These are phyloP conservation scores for Termitomyces sp. DNA, from an alignment of 768 basidiomycete genomes.

Conservation along the genomic window DNA sequence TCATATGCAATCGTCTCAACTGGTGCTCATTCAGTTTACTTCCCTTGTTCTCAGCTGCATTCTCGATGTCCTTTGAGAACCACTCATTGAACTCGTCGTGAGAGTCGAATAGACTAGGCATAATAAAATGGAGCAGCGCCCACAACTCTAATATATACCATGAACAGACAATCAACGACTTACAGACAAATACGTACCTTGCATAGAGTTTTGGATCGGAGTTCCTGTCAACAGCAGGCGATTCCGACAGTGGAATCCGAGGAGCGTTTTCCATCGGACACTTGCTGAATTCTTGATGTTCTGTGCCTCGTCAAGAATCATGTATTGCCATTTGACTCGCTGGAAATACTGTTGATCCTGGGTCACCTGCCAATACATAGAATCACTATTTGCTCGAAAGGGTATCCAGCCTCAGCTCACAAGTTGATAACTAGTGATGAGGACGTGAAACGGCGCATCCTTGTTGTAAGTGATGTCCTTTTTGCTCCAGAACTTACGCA, in stretches of 20 bases:
- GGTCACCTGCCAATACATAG: conserved; percentile 55
- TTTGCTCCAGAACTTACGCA: conserved; percentile 97
- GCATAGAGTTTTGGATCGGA: conserved; percentile 99
- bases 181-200: conserved; percentile 51
- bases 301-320: conserved; percentile 99
- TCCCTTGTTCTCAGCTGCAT: conserved; percentile 86
- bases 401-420: conserved; percentile 37
- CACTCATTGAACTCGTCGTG: conserved; percentile 99
- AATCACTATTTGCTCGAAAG: neutral
- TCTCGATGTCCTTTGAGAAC: conserved; percentile 99
- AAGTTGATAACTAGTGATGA: conserved; percentile 96
- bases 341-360: conserved; percentile 99
- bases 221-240: conserved; percentile 93
- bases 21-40: conserved; percentile 94
- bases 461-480: conserved; percentile 95
- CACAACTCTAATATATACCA: conserved; percentile 68
- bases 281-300: conserved; percentile 98
- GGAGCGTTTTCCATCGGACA: conserved; percentile 94
- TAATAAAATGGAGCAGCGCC: conserved; percentile 99
- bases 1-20: conserved; percentile 93
- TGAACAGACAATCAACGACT: neutral
- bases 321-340: conserved; percentile 98
- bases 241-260: conserved; percentile 95
- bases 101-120: conserved; percentile 98
- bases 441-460: conserved; percentile 93